Evolutionary conservation across 208 protist species (phyloP).

Genomic region (Leishmania major): DNA sequence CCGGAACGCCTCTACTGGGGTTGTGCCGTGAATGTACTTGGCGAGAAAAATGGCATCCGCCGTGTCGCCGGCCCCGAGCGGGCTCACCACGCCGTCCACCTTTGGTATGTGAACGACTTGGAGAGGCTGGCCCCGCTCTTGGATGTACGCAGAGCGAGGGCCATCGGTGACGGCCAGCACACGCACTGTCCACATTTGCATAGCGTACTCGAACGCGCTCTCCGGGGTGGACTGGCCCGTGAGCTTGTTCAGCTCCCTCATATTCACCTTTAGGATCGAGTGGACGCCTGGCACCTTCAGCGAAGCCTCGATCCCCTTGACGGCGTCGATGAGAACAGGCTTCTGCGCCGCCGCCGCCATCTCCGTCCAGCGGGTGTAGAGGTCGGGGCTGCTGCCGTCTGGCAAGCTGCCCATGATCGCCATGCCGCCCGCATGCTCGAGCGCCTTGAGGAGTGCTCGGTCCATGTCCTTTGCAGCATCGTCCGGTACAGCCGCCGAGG

Average conservation of each 20-base stretch:
- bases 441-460: constrained; percentile 4
- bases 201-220: constrained; percentile 33
- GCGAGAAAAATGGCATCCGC: constrained; percentile 41
- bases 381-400: constrained; percentile 16
- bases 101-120: constrained; percentile 20
- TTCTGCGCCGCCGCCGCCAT: constrained; percentile 29
- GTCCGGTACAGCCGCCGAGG: constrained; percentile 29
- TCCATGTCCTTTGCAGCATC: constrained; percentile 30
- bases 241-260: constrained; percentile 31
- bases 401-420: constrained; percentile 46
- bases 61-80: constrained; percentile 42
- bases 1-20: constrained; percentile 31
- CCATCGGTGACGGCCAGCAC: constrained; percentile 42
- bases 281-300: constrained; percentile 27
- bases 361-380: constrained; percentile 39
- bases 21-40: constrained; percentile 24
- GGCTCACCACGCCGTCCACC: constrained; percentile 36
- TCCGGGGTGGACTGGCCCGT: constrained; percentile 21
- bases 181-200: constrained; percentile 31
- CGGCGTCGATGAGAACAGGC: constrained; percentile 41
- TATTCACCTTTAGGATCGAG: constrained; percentile 44
- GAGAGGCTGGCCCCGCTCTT: constrained; percentile 19
- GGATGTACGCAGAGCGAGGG: constrained; percentile 25
- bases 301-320: constrained; percentile 35
- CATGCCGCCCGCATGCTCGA: constrained; percentile 25